These are phyloP conservation scores for Carallia pectinifolia DNA, from an alignment of 345 rosid species.

Conservation along the genomic window DNA sequence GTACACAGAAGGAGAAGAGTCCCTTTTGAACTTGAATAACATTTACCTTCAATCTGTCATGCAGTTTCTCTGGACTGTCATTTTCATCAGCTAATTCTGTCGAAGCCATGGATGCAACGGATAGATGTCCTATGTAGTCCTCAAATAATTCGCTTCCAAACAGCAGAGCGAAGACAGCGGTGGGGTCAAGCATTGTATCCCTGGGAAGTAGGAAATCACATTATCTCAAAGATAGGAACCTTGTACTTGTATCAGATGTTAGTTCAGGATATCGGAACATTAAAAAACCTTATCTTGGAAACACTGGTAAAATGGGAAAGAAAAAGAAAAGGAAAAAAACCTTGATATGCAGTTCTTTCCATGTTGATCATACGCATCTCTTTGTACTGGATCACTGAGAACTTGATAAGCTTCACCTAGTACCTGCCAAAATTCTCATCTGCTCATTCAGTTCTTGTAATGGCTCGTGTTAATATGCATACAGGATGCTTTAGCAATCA, in stretches of 20 bases:
- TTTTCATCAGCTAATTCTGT: conserved; percentile 49
- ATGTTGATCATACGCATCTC: conserved; percentile 58
- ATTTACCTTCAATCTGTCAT: conserved; percentile 73
- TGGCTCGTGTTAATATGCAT: background rate
- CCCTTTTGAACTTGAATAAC: background rate
- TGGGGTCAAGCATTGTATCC: conserved; percentile 83
- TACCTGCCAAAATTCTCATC: conserved; percentile 36
- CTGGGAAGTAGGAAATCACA: conserved; percentile 33
- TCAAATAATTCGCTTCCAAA: conserved; percentile 95
- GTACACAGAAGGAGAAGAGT: too few relatives aligned
- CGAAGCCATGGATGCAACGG: conserved; percentile 88
- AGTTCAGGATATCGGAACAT: background rate
- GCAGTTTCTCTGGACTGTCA: conserved; percentile 60
- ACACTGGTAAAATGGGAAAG: background rate
- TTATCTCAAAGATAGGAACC: background rate
- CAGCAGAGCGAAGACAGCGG: conserved; percentile 83
- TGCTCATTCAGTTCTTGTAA: background rate
- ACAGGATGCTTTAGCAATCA: too few relatives aligned
- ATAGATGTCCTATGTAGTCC: conserved; percentile 88
- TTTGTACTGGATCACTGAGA: conserved; percentile 59
- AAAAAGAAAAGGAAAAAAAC: conserved; percentile 18
- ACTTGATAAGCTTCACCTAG: conserved; percentile 77
- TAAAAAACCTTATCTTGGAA: background rate
- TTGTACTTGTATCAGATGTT: background rate
- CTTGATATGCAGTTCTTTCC: conserved; percentile 56